Evolutionary conservation across 1,139 yeast genomes (phyloP), one percentile per base, ranked within the genome.

Genomic region (Saccharomycopsis phalli): DNA sequence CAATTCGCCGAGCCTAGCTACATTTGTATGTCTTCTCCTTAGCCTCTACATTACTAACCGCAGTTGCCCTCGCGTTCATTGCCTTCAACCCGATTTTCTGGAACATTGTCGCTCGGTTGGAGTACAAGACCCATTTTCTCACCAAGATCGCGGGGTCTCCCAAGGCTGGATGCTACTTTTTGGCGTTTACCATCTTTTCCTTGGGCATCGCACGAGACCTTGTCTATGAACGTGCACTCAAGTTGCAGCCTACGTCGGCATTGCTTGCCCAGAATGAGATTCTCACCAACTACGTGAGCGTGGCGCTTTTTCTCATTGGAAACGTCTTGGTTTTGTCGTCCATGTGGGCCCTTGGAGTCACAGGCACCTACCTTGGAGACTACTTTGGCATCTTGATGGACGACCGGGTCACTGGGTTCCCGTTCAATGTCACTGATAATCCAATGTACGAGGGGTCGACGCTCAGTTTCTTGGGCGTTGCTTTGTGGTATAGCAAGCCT

Each of bases 371-470:
- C 56, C 66, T 91, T 48, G 98, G 98, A 29, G 98, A 91, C 61
- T 93, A 91, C 63, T 91, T 91, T 61, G 98, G 98, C 1, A 88
- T 91, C 54, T 71, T 91, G 54, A 91, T 88, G 94, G 76, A 76
- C 49, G 76, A 82, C 49, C 72, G 94, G 55, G 95, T 91, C 47
- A 81, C 93, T n/a, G 79, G 82, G 1, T 91, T 91, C 69, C 98
- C 98, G 18, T 91, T 91, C 69, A 88, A 80, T 53, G 74, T 87
- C 46, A 74, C 81, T 51, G 81, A 84, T 55, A 91, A 91, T 60
- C 98, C 98, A 47, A 91, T 91, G 98, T 91, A 91, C 62, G 81
- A 82, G 56, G 98, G 98, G 18, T 82, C 94, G 5, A 74, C 91
- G 21, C 65, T 91, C 51, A 77, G 94, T 43, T 91, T 91, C 67